phyloP scores from a whole-genome alignment of 805 yeast genomes.

The Barnettozyma botsteinii region DNA sequence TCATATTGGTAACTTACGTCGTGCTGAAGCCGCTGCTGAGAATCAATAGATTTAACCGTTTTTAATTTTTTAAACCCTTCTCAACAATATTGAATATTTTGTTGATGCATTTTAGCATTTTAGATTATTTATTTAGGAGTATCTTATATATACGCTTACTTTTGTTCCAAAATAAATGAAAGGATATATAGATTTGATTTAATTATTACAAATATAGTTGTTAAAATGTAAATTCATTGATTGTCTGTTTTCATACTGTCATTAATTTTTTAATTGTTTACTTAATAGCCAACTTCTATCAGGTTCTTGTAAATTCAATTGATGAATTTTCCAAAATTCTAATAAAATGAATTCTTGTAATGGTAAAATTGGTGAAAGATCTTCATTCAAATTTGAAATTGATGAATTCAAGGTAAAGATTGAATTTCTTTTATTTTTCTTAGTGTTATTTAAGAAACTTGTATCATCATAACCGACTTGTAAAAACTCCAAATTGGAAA shows the following conservation, averaged over 20 bases:
- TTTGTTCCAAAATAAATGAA: neutral
- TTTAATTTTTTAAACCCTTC: too few species aligned
- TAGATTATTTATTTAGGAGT: slow-evolving; percentile 1
- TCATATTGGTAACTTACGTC: slow-evolving; percentile 63
- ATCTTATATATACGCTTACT: neutral
- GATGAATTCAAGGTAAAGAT: slow-evolving; percentile 21
- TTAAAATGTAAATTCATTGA: too few species aligned
- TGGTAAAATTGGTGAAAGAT: slow-evolving; percentile 30
- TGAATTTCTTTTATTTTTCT: slow-evolving; percentile 23
- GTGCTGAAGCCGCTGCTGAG: slow-evolving; percentile 25
- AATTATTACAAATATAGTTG: too few species aligned
- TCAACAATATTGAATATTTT: neutral
- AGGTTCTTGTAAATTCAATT: slow-evolving; percentile 49
- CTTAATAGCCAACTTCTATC: slow-evolving; percentile 74
- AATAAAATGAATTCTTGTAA: slow-evolving; percentile 50
- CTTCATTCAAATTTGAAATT: slow-evolving; percentile 15
- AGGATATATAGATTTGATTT: neutral
- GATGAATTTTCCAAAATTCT: slow-evolving; percentile 67
- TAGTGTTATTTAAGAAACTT: slow-evolving; percentile 8
- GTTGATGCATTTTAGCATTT: neutral
- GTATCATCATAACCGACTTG: slow-evolving; percentile 50
- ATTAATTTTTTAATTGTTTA: slow-evolving; percentile 30
- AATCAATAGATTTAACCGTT: neutral
- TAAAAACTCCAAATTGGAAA: slow-evolving; percentile 60
- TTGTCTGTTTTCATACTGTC: neutral